A percentile compares a stretch with the other conserved stretches of the same genome.
These are phyloP conservation scores for Hebeloma cylindrosporum DNA, from an alignment of 768 basidiomycete genomes.

Conservation along the genomic window DNA sequence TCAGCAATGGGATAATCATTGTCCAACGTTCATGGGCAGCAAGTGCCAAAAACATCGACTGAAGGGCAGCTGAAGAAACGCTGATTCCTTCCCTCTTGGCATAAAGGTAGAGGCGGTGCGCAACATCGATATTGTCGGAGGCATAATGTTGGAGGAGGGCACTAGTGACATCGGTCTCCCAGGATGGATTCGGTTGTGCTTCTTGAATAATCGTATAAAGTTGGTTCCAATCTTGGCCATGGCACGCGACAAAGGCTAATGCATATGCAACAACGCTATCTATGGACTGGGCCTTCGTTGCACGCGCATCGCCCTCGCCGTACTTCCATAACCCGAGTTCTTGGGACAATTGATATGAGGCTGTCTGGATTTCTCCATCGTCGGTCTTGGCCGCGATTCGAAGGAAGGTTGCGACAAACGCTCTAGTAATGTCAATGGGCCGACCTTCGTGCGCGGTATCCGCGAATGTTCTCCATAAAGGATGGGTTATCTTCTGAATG, in stretches of 20 bases:
- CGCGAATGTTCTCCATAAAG: constrained; percentile 46
- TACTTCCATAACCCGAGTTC: constrained; percentile 28
- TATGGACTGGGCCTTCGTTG: constrained; percentile 27
- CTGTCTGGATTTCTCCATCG: constrained; percentile 37
- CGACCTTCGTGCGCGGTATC: constrained; percentile 8
- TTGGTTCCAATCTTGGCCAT: constrained; percentile 26
- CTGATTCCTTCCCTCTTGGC: constrained; percentile 22
- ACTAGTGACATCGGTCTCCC: constrained; percentile 30
- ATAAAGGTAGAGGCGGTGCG: constrained; percentile 28
- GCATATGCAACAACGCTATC: constrained; percentile 37
- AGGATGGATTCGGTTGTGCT: constrained; percentile 21
- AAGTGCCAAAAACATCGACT: constrained; percentile 33
- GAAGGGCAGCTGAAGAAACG: constrained; percentile 22
- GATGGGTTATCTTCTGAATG: constrained; percentile 28
- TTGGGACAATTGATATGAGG: constrained; percentile 34
- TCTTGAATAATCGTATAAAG: constrained; percentile 31
- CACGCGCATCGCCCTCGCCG: constrained; percentile 12
- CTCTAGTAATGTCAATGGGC: constrained; percentile 32
- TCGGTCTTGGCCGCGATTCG: constrained; percentile 39
- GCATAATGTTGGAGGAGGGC: constrained; percentile 15
- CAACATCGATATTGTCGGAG: constrained; percentile 7
- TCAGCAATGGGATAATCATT: constrained; percentile 35
- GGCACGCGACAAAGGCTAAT: constrained; percentile 28
- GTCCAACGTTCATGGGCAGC: constrained; percentile 29
- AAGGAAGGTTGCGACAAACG: constrained; percentile 44